Percentiles rank a stretch among this genome's conserved stretches.
phyloP scores from a whole-genome alignment of 192 early-diverging fungal genomes.

The Podochytrium sp. region DNA sequence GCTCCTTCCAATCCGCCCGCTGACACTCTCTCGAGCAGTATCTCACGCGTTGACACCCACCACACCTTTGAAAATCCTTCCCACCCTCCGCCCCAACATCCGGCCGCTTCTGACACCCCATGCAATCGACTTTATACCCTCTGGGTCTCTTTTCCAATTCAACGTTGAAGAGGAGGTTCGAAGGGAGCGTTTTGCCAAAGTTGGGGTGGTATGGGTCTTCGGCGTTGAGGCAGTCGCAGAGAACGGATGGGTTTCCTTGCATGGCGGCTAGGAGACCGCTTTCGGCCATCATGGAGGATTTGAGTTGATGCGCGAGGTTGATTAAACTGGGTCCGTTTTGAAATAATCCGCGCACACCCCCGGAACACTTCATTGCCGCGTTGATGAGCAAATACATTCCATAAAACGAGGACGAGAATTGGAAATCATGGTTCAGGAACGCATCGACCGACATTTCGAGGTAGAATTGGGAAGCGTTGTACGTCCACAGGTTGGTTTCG shows the following conservation, averaged over 20 bases:
- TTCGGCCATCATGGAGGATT: background rate
- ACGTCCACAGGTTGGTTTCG: background rate
- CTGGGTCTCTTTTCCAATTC: background rate
- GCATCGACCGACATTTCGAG: background rate
- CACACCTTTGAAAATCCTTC: background rate
- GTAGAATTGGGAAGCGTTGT: background rate
- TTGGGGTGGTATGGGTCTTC: background rate
- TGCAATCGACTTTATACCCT: background rate
- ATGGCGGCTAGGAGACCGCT: background rate
- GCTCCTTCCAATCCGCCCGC: background rate
- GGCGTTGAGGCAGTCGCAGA: constrained; percentile 3
- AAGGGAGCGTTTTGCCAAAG: background rate
- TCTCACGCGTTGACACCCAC: background rate
- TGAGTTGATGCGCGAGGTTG: background rate
- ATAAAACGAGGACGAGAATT: background rate
- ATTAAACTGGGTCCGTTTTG: background rate
- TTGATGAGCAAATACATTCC: background rate
- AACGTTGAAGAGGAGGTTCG: background rate
- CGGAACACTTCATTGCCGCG: background rate
- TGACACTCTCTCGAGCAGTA: background rate
- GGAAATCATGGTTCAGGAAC: background rate
- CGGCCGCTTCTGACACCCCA: background rate
- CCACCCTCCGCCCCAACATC: background rate
- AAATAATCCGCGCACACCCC: background rate
- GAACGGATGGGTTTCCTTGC: background rate